phyloP scores from a whole-genome alignment of 345 rosid species.

The Populus deltoides region DNA sequence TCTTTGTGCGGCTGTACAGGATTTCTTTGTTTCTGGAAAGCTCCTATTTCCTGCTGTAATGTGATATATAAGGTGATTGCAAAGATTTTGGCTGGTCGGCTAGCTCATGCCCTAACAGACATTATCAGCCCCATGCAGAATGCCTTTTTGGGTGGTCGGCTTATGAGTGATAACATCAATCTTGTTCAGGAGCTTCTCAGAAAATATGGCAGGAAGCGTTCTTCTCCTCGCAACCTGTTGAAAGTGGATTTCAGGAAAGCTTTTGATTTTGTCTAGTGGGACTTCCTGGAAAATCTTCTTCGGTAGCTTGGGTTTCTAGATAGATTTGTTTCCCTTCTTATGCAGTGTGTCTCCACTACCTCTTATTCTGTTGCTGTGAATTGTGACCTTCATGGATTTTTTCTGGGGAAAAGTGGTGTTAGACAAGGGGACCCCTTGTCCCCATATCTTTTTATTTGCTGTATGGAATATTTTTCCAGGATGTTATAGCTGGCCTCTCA shows the following conservation, averaged over 20 bases:
- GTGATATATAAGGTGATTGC: not conserved
- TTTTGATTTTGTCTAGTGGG: not conserved
- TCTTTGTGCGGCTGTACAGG: too few species aligned
- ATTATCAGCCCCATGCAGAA: not conserved
- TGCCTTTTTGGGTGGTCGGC: not conserved
- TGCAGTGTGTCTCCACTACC: not conserved
- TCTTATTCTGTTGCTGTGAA: not conserved
- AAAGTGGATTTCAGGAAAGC: not conserved
- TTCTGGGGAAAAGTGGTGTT: not conserved
- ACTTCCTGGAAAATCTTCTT: not conserved
- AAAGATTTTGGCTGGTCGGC: not conserved
- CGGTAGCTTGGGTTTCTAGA: not conserved
- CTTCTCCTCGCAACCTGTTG: rapidly evolving
- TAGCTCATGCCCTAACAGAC: rapidly evolving
- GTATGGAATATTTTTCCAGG: too few species aligned
- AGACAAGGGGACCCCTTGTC: not conserved
- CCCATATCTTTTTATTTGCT: not conserved
- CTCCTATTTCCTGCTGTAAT: not conserved
- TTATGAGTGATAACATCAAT: not conserved
- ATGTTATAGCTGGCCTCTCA: too few species aligned
- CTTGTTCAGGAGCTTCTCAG: too few species aligned
- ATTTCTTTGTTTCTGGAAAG: too few species aligned
- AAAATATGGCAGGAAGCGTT: not conserved
- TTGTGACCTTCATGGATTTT: too few species aligned
- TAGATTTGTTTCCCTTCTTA: not conserved